These are phyloP conservation scores for Scenedesmus sp. DNA, from an alignment of 163 green algal genomes.

Conservation along the genomic window DNA sequence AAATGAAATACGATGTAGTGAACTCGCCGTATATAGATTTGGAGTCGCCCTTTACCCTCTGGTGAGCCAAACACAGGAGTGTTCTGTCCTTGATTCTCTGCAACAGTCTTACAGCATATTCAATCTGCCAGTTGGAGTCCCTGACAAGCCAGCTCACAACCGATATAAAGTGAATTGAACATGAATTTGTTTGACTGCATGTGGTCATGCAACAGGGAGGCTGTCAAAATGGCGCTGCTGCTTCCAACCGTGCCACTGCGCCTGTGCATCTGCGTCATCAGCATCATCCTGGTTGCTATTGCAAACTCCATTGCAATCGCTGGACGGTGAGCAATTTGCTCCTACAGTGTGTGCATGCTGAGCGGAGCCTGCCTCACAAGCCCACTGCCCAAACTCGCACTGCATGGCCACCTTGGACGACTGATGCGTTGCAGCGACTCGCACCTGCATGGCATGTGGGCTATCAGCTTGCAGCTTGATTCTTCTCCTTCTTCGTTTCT, in stretches of 20 bases:
- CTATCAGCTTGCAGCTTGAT: not conserved
- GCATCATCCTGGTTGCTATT: constrained; percentile 30
- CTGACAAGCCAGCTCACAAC: not conserved
- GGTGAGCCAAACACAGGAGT: constrained; percentile 22
- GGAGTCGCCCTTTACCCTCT: constrained; percentile 61
- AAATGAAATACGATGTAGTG: constrained; percentile 13
- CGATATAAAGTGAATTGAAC: not conserved
- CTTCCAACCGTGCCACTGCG: constrained; percentile 48
- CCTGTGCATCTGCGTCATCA: constrained; percentile 14
- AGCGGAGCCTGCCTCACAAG: not conserved
- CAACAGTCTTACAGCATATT: not conserved
- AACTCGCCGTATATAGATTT: constrained; percentile 61
- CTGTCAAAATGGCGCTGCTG: constrained; percentile 58
- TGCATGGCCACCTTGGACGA: not conserved
- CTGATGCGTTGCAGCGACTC: not conserved
- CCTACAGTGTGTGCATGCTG: not conserved
- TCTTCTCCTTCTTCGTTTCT: not conserved
- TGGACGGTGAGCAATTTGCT: constrained; percentile 46
- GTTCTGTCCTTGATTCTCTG: not conserved
- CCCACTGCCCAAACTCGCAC: not conserved
- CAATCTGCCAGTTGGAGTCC: not conserved
- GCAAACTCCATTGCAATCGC: constrained; percentile 50
- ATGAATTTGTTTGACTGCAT: not conserved
- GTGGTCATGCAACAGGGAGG: constrained; percentile 52
- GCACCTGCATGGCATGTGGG: not conserved